phyloP scores from a whole-genome alignment of 805 yeast species.

The Ogataea wickerhamii region DNA sequence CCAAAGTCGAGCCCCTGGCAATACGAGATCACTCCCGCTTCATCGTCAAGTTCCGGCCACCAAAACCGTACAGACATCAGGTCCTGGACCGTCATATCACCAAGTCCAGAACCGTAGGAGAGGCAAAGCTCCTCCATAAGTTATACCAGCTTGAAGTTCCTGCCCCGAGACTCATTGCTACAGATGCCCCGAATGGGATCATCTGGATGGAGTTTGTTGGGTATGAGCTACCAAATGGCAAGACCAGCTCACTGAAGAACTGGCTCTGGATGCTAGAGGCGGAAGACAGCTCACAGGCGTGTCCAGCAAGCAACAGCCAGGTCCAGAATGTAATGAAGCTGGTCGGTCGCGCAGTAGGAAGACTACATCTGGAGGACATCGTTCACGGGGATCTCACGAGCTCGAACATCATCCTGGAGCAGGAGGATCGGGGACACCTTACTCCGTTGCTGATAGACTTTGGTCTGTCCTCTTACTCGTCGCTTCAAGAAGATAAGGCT shows the following conservation, averaged over 20 bases:
- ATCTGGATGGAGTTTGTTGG: slow-evolving; percentile 88
- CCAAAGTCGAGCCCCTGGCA: slow-evolving; percentile 21
- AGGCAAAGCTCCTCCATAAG: slow-evolving; percentile 70
- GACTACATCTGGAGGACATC: slow-evolving; percentile 70
- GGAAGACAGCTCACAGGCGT: slow-evolving; percentile 20
- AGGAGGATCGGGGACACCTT: slow-evolving; percentile 16
- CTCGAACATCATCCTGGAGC: slow-evolving; percentile 67
- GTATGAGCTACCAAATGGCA: slow-evolving; percentile 46
- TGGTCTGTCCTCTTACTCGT: slow-evolving; percentile 78
- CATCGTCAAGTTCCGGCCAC: slow-evolving; percentile 82
- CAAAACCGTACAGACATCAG: slow-evolving; percentile 87
- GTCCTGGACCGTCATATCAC: slow-evolving; percentile 72
- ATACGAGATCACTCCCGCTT: slow-evolving; percentile 34
- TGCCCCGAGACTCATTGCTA: slow-evolving; percentile 70
- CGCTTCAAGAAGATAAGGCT: slow-evolving; percentile 85
- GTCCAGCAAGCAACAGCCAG: slow-evolving; percentile 26
- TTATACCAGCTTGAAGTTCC: slow-evolving; percentile 51
- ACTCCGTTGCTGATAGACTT: slow-evolving; percentile 78
- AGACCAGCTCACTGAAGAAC: slow-evolving; percentile 63
- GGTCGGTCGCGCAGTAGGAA: slow-evolving; percentile 68
- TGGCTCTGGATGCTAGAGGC: slow-evolving; percentile 63
- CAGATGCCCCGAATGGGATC: slow-evolving; percentile 75
- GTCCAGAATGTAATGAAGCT: slow-evolving; percentile 43
- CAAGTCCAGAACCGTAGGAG: slow-evolving; percentile 77
- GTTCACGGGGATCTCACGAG: slow-evolving; percentile 94